phyloP scores from a whole-genome alignment of 306 rosid species.

The Pueraria montana region DNA sequence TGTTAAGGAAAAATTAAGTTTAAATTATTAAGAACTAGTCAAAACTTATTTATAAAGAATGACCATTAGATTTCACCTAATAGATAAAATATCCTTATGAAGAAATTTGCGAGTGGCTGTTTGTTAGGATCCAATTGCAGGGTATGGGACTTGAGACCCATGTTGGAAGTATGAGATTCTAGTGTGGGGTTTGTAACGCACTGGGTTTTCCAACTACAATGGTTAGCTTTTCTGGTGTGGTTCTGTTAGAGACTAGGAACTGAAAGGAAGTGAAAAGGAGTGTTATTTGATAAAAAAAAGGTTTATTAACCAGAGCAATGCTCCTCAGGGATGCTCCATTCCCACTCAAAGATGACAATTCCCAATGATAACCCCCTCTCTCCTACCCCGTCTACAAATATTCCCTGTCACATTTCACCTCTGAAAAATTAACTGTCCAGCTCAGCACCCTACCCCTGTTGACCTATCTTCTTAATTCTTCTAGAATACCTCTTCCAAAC shows the following conservation, averaged over 20 bases:
- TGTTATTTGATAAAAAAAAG: too few relatives aligned
- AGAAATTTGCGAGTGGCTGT: not conserved
- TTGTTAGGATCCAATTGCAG: not conserved
- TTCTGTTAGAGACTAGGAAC: not conserved
- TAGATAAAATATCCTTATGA: slow-evolving; percentile 28
- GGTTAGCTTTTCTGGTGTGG: not conserved
- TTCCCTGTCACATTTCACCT: too few relatives aligned
- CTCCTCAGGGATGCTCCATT: too few relatives aligned
- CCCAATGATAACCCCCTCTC: too few relatives aligned
- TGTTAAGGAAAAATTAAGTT: not conserved
- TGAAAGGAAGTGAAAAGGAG: too few relatives aligned
- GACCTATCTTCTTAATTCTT: too few relatives aligned
- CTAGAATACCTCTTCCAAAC: too few relatives aligned
- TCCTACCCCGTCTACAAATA: too few relatives aligned
- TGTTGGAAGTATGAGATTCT: not conserved
- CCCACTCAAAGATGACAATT: too few relatives aligned
- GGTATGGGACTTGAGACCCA: not conserved
- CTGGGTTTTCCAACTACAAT: not conserved
- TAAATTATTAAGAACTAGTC: slow-evolving; percentile 20
- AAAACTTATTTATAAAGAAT: not conserved
- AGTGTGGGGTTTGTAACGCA: not conserved
- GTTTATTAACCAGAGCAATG: too few relatives aligned
- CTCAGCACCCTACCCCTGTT: too few relatives aligned
- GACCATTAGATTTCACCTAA: slow-evolving; percentile 8
- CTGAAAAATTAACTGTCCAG: too few relatives aligned